These are phyloP conservation scores for Tuber borchii DNA, from an alignment of 495 filamentous ascomycete genomes.

Conservation along the genomic window DNA sequence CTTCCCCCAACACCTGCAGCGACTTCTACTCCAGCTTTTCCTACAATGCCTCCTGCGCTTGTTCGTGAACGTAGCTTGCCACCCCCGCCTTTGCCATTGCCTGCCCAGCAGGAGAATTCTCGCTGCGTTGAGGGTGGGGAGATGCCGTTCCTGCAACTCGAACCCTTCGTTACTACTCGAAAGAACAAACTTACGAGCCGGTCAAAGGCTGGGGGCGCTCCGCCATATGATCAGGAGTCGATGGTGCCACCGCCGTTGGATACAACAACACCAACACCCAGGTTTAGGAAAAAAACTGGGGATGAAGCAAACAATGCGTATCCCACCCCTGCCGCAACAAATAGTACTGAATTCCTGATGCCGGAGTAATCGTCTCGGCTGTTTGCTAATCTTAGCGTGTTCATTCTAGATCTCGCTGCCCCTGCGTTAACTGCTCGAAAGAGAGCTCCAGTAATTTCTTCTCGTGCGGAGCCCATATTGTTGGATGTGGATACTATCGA, in stretches of 20 bases:
- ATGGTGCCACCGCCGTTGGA: neutral
- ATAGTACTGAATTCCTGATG: neutral
- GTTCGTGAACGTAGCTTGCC: neutral
- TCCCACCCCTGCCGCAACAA: conserved; percentile 15
- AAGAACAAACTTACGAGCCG: conserved; percentile 13
- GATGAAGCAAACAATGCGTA: conserved; percentile 6
- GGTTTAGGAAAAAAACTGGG: conserved; percentile 3
- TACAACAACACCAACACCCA: conserved; percentile 8
- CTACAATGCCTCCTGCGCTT: neutral
- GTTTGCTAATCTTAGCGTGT: neutral
- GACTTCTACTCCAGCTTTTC: conserved; percentile 3
- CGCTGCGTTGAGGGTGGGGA: conserved; percentile 5
- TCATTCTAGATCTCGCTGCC: neutral
- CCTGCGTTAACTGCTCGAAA: neutral
- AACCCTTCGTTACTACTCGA: conserved; percentile 23
- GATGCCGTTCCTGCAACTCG: conserved; percentile 23
- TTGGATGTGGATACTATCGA: conserved; percentile 37
- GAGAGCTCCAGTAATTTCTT: conserved; percentile 4
- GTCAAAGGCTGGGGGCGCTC: neutral
- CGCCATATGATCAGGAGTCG: neutral
- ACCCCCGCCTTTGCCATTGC: neutral
- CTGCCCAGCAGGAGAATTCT: neutral
- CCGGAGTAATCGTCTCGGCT: neutral
- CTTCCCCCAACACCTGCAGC: conserved; percentile 6
- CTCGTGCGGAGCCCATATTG: conserved; percentile 13